Conservation (phyloP, 2,329 filamentous ascomycete species). For the Claviceps digitariae region DNA sequence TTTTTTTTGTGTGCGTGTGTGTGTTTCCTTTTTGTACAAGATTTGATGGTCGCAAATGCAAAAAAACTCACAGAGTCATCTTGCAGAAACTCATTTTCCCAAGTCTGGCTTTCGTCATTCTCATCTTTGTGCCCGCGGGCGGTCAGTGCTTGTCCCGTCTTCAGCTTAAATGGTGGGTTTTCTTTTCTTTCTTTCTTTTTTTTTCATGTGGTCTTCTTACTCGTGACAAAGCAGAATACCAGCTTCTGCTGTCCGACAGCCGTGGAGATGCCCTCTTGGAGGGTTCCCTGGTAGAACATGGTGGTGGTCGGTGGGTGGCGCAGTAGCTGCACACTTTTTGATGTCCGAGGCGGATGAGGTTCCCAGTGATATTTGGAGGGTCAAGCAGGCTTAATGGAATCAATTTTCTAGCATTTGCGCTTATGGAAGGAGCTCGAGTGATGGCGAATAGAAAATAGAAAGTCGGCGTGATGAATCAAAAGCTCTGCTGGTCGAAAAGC, state of each 20-base stretch:
- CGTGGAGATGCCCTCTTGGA: slow-evolving; percentile 67
- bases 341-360: too few species aligned
- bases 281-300: slow-evolving; percentile 72
- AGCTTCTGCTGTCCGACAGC: slow-evolving; percentile 65
- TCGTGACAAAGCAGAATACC: slow-evolving; percentile 73
- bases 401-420: too few species aligned
- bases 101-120: slow-evolving; percentile 51
- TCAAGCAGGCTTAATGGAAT: not conserved
- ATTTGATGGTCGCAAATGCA: too few species aligned
- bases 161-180: not conserved
- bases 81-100: slow-evolving; percentile 57
- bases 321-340: too few species aligned
- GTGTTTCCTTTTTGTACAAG: too few species aligned
- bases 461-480: not conserved
- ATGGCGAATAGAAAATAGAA: not conserved
- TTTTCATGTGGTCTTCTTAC: slow-evolving; percentile 28
- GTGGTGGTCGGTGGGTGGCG: not conserved
- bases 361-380: too few species aligned
- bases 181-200: too few species aligned
- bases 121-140: slow-evolving; percentile 38
- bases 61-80: slow-evolving; percentile 37
- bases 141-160: slow-evolving; percentile 7
- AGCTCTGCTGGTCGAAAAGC: too few species aligned
- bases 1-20: too few species aligned
- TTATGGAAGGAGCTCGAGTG: not conserved